Percentiles rank a stretch among this genome's conserved stretches.
These are phyloP conservation scores for Yamagishiella unicocca DNA, from an alignment of 139 green algal species.

Conservation along the genomic window DNA sequence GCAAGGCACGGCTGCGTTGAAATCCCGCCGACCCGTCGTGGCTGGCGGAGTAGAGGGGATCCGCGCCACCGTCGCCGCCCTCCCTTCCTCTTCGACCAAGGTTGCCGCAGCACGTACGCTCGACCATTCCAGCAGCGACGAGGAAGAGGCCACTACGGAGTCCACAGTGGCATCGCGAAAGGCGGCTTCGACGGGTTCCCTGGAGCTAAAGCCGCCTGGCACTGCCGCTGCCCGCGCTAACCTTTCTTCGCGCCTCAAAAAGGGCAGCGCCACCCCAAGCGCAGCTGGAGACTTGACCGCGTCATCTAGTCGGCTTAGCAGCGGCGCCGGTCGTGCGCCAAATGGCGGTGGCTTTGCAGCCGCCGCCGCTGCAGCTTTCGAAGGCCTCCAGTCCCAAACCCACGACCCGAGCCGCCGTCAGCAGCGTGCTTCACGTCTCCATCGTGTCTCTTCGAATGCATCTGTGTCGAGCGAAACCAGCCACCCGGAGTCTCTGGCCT, in stretches of 20 bases:
- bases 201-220: neutral
- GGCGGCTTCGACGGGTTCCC: neutral
- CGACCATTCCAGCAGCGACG: neutral
- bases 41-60: no score
- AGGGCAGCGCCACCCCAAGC: no score
- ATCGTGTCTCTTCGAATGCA: neutral
- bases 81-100: neutral
- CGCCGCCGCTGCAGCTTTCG: neutral
- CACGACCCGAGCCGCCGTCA: neutral
- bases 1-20: neutral
- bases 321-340: neutral
- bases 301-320: neutral
- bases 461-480: constrained; percentile 6
- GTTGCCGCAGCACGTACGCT: neutral
- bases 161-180: no score
- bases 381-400: neutral
- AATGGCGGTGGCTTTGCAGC: neutral
- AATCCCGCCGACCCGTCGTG: neutral
- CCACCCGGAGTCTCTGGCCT: constrained; percentile 27
- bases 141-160: neutral
- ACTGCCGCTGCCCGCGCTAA: no score
- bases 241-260: neutral
- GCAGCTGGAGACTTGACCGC: neutral
- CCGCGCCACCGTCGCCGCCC: neutral
- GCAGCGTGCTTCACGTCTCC: neutral